Evolutionary conservation across 1,284 basidiomycete genomes (phyloP).

Genomic region (Peniophora sp.): DNA sequence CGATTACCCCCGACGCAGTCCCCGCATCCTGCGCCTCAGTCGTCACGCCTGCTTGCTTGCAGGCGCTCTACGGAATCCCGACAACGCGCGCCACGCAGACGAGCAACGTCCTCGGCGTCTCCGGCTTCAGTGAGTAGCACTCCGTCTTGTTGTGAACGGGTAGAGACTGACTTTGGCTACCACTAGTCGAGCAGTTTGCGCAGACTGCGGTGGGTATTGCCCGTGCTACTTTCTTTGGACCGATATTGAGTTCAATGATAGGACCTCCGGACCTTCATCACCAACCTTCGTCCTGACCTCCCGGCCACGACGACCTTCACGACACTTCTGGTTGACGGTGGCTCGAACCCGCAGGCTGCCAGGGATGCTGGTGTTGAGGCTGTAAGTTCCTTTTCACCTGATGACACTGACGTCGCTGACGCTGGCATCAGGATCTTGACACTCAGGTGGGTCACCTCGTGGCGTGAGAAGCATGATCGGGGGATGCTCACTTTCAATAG

Average conservation of each 20-base stretch:
- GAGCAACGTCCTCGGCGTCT: slow-evolving; percentile 20
- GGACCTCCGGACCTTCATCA: slow-evolving; percentile 15
- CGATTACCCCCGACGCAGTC: slow-evolving; percentile 7
- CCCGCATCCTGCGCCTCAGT: slow-evolving; percentile 13
- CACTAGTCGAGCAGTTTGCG: slow-evolving; percentile 12
- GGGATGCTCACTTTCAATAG: slow-evolving; percentile 17
- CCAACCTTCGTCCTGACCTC: slow-evolving; percentile 23
- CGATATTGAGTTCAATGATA: not conserved
- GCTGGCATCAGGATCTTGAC: slow-evolving; percentile 16
- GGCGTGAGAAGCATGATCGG: no score
- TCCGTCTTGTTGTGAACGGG: not conserved
- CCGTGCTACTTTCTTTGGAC: not conserved
- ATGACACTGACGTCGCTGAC: slow-evolving; percentile 16
- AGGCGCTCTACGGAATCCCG: slow-evolving; percentile 25
- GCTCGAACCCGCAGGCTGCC: slow-evolving; percentile 21
- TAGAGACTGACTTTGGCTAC: not conserved
- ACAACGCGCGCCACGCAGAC: slow-evolving; percentile 19
- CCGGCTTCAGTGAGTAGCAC: slow-evolving; percentile 21
- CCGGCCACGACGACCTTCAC: slow-evolving; percentile 22
- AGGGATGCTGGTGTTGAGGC: slow-evolving; percentile 25
- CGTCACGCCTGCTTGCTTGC: slow-evolving; percentile 21
- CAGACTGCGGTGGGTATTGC: slow-evolving; percentile 13
- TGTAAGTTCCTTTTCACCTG: not conserved
- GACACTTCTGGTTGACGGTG: slow-evolving; percentile 20
- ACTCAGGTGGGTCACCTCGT: not conserved